Conservation (phyloP, 306 rosid species). For the Trifolium subterraneum region DNA sequence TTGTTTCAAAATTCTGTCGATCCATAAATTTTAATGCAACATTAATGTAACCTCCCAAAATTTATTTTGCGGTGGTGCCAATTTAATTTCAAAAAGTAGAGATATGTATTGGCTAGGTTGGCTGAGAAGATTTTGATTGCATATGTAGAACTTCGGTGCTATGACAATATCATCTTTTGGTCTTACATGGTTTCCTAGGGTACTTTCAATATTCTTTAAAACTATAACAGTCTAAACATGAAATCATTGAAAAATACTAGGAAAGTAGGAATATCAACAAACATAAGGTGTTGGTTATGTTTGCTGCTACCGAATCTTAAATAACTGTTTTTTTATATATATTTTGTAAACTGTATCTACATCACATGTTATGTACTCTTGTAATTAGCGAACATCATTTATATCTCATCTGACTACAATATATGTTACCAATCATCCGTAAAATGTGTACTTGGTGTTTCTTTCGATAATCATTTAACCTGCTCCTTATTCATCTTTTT, state of each 20-base stretch:
- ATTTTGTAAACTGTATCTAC: conserved; percentile 1
- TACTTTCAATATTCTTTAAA: conserved; percentile 13
- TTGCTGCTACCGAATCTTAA: background rate
- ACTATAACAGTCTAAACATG: conserved; percentile 17
- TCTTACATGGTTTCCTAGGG: conserved; percentile 1
- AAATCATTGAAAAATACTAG: conserved; percentile 10
- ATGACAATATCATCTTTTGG: conserved; percentile 4
- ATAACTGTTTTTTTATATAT: background rate
- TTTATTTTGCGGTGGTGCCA: conserved; percentile 1
- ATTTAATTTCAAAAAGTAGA: conserved; percentile 15
- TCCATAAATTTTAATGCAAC: background rate
- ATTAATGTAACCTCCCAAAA: background rate
- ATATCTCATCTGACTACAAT: conserved; percentile 13
- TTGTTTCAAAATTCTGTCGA: background rate
- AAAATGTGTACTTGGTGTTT: background rate
- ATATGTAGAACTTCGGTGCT: background rate
- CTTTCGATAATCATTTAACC: conserved; percentile 3
- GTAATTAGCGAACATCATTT: background rate
- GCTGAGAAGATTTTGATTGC: background rate
- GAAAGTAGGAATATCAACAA: background rate
- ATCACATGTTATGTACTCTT: background rate
- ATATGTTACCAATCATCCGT: conserved; percentile 7
- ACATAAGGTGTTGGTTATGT: conserved; percentile 10
- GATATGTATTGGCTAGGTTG: background rate
- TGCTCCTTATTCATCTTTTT: background rate